Evolutionary conservation across 306 rosid species (phyloP), one percentile per base, ranked within the genome.

Genomic region (Vigna radiata): DNA sequence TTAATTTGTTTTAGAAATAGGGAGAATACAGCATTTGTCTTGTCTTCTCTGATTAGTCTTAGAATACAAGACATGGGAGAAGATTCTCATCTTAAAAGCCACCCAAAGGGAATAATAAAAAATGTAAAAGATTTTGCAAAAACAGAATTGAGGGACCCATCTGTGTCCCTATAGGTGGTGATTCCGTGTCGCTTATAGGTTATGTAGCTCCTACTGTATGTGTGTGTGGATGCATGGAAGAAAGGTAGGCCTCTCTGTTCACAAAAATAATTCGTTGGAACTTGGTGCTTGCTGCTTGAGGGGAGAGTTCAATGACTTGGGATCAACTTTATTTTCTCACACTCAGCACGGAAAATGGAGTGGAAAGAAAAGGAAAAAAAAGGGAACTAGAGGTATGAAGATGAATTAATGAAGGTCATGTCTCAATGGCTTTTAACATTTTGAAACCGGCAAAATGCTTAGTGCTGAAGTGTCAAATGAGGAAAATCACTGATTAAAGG

Each of bases 11-110:
- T 2, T 73, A 25, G 70, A 2, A 60, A n/a, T 21, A 25, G 49
- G 61, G 31, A 67, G 47, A 73, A 48, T 18, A n/a, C 41, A 16
- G 75, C 29, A 55, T 25, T 59, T 46, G 73, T 77, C 79, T 81
- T 60, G 70, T 79, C 68, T 79, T 62, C 76, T 72, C 82, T 79
- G 31, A 69, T 63, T 16, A 29, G 81, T 81, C 84, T 70, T 80
- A 68, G 67, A 17, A 29, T 12, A 60, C 66, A 60, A 62, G 27
- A 64, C 70, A 63, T 36, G 68, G 27, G 12, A 64, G 70, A 64
- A 36, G 21, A 15, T 55, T 47, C 9, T 16, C 49, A 21, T 48
- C 62, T 41, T 41, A 65, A 65, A 65, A 65, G 52, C 21, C 69
- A 63, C 58, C 53, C 52, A 77, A 82, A 67, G 75, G 53, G 13